Percentiles rank a stretch among this genome's conserved stretches.
Evolutionary conservation across 1,284 basidiomycete genomes (phyloP).

Genomic region (Cerrena zonata): DNA sequence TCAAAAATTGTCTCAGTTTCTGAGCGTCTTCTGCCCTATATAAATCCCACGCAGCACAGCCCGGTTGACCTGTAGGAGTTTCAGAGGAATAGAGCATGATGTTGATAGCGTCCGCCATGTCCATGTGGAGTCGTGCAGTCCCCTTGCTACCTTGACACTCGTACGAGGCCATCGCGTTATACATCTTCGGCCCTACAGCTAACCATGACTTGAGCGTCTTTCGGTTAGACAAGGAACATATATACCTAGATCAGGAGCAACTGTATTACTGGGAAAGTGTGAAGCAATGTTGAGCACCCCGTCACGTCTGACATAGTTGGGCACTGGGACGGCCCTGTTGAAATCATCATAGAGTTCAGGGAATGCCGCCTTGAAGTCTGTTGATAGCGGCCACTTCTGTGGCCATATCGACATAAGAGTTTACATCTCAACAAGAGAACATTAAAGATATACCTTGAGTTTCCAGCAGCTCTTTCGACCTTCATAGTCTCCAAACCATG

Average conservation of each 20-base stretch:
- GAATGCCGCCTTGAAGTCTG: constrained; percentile 78
- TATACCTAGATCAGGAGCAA: constrained; percentile 81
- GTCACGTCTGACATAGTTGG: constrained; percentile 82
- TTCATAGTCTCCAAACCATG: constrained; percentile 66
- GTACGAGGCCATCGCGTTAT: constrained; percentile 66
- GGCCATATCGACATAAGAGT: constrained; percentile 1
- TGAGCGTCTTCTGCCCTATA: constrained; percentile 81
- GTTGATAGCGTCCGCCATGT: constrained; percentile 92
- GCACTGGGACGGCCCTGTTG: constrained; percentile 75
- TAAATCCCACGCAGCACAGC: constrained; percentile 89
- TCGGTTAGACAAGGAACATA: too few species aligned
- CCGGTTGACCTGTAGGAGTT: constrained; percentile 59
- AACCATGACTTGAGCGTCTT: constrained; percentile 10
- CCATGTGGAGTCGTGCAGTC: constrained; percentile 88
- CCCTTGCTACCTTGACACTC: constrained; percentile 65
- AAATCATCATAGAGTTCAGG: constrained; percentile 89
- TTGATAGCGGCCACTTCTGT: constrained; percentile 91
- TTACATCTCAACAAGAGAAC: constrained; percentile 5
- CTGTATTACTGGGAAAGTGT: constrained; percentile 79
- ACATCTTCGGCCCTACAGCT: constrained; percentile 75
- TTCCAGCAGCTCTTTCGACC: constrained; percentile 63
- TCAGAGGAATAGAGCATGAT: constrained; percentile 76
- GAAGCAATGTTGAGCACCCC: constrained; percentile 83
- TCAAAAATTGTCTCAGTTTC: constrained; percentile 69
- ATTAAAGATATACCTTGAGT: constrained; percentile 57